phyloP scores from a whole-genome alignment of 192 early-diverging fungal species.

The Coemansia sp. region DNA sequence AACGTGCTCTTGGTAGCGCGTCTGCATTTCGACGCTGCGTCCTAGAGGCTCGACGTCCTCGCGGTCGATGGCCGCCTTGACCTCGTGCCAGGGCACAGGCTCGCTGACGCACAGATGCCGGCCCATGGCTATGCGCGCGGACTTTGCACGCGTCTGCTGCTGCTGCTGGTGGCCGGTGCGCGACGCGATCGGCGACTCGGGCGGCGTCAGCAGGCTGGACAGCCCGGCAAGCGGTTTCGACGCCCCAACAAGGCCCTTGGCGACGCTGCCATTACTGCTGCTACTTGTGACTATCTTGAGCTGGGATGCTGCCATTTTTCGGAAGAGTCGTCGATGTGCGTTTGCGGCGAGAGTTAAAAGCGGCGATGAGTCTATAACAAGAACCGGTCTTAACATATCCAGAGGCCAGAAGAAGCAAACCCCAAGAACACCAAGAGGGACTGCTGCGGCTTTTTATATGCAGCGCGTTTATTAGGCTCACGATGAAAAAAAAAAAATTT shows the following conservation, averaged over 20 bases:
- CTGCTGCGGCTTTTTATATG: too few species aligned
- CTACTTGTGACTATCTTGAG: too few species aligned
- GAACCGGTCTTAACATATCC: too few species aligned
- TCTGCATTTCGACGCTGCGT: slow-evolving; percentile 36
- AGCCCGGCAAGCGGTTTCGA: neutral
- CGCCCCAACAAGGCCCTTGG: neutral
- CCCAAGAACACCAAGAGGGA: too few species aligned
- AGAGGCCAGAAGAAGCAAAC: too few species aligned
- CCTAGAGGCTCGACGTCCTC: slow-evolving; percentile 37
- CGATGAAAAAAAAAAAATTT: too few species aligned
- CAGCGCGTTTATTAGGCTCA: too few species aligned
- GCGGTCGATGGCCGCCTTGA: slow-evolving; percentile 32
- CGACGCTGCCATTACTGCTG: too few species aligned
- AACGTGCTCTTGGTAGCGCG: slow-evolving; percentile 24
- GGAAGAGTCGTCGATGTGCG: too few species aligned
- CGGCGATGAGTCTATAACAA: neutral
- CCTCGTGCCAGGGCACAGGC: slow-evolving; percentile 23
- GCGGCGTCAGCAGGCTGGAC: slow-evolving; percentile 33
- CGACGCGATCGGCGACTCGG: slow-evolving; percentile 28
- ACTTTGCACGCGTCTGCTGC: neutral
- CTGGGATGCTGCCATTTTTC: too few species aligned
- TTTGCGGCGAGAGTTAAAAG: neutral
- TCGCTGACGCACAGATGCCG: slow-evolving; percentile 16
- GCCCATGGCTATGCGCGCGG: slow-evolving; percentile 4
- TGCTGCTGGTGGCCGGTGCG: slow-evolving; percentile 6